Evolutionary conservation across 202 grass and related monocot species (phyloP).

Genomic region (Dendrocalamus latiflorus): DNA sequence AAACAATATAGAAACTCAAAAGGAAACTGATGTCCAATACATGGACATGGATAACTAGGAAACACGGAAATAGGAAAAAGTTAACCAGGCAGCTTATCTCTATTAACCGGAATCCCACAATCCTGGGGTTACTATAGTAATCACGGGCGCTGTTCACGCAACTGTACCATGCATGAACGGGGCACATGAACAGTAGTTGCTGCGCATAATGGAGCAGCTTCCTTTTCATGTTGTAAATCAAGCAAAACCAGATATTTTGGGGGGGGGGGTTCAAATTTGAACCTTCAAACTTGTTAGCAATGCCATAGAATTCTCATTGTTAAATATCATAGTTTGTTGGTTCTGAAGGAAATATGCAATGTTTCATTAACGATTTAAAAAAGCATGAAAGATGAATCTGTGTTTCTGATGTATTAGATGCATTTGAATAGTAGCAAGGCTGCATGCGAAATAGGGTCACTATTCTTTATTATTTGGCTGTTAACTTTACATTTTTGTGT

Average conservation of each 20-base stretch:
- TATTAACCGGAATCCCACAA: not conserved
- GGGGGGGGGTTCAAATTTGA: not conserved
- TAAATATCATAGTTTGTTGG: not conserved
- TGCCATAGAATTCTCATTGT: not conserved
- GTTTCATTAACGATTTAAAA: slow-evolving; percentile 1
- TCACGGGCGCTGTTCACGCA: not conserved
- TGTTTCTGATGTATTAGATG: not conserved
- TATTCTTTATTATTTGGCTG: not conserved
- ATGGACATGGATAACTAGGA: not conserved
- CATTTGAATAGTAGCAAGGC: not conserved
- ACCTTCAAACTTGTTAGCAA: not conserved
- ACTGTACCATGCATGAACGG: not conserved
- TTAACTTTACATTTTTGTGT: slow-evolving; percentile 11
- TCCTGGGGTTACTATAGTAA: not conserved
- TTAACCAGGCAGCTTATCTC: not conserved
- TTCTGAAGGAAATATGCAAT: not conserved
- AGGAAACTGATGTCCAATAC: not conserved
- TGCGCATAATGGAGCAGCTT: not conserved
- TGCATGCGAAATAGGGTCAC: not conserved
- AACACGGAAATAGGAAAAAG: not conserved
- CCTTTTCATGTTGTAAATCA: not conserved
- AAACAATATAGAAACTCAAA: not conserved
- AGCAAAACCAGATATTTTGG: not conserved
- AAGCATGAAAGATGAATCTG: not conserved
- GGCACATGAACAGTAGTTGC: not conserved